These are phyloP conservation scores for Exidia glandulosa DNA, from an alignment of 768 basidiomycete genomes.

Conservation along the genomic window DNA sequence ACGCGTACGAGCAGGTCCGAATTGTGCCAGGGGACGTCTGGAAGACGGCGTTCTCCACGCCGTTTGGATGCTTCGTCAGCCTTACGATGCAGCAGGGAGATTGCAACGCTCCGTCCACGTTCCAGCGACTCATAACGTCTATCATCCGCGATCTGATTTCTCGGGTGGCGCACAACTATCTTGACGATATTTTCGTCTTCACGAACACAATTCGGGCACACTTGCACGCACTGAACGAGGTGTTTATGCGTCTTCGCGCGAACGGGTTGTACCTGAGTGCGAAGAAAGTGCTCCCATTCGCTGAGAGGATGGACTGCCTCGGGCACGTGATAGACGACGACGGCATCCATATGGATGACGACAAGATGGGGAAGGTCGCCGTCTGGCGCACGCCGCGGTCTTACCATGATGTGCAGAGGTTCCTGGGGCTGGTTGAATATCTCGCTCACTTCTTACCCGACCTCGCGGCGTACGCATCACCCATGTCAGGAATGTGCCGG, in stretches of 20 bases:
- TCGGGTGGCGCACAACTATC: conserved; percentile 28
- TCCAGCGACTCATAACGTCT: conserved; percentile 31
- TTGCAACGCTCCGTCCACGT: conserved; percentile 35
- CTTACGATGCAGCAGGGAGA: conserved; percentile 33
- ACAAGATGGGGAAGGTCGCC: conserved; percentile 24
- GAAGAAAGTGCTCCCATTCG: conserved; percentile 24
- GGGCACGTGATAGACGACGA: conserved; percentile 30
- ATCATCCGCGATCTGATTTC: conserved; percentile 31
- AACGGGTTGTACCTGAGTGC: conserved; percentile 21
- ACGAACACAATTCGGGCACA: conserved; percentile 28
- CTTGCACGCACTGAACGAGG: conserved; percentile 18
- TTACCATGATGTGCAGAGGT: conserved; percentile 27
- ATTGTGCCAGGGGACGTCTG: conserved; percentile 11
- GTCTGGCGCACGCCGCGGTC: conserved; percentile 24
- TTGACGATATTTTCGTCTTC: conserved; percentile 35
- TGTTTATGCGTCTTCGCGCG: conserved; percentile 20
- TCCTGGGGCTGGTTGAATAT: conserved; percentile 31
- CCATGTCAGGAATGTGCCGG: conserved; percentile 17
- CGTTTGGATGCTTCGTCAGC: conserved; percentile 27
- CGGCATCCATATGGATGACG: conserved; percentile 24
- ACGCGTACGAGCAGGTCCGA: conserved; percentile 34
- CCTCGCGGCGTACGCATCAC: conserved; percentile 20
- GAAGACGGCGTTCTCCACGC: conserved; percentile 20
- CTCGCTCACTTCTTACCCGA: conserved; percentile 26
- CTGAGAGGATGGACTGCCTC: conserved; percentile 22